Conservation (phyloP, 129 eudicot species). For the Tagetes patula region DNA sequence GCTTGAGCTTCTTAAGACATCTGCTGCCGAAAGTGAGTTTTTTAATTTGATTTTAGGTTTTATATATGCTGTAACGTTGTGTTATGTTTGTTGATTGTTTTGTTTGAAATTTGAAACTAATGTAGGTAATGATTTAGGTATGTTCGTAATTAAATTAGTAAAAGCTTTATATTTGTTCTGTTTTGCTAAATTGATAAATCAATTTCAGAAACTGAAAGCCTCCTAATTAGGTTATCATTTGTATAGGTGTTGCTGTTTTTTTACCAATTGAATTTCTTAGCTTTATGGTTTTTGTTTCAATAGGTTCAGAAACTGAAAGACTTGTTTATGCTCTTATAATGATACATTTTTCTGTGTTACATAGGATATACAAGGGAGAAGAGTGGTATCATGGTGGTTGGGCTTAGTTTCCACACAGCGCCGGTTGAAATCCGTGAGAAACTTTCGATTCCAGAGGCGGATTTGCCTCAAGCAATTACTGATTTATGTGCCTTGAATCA, state of each 20-base stretch:
- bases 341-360: conserved; percentile 1
- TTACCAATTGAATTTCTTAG: not conserved
- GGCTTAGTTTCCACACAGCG: conserved; percentile 77
- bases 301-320: not conserved
- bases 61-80: not conserved
- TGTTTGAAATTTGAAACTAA: not conserved
- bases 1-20: conserved; percentile 64
- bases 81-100: not conserved
- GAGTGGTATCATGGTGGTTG: conserved; percentile 70
- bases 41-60: not conserved
- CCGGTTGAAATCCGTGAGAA: conserved; percentile 90
- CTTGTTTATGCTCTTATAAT: conserved; percentile 15
- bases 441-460: conserved; percentile 81
- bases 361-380: conserved; percentile 87
- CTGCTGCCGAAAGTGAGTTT: conserved; percentile 66
- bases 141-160: not conserved
- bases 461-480: conserved; percentile 67
- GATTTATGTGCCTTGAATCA: conserved; percentile 76
- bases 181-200: not conserved
- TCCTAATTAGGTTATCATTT: not conserved
- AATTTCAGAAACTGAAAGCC: not conserved
- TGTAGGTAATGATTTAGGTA: not conserved
- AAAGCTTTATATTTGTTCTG: not conserved
- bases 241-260: not conserved
- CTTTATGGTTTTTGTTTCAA: conserved; percentile 5